Percentiles rank a stretch among this genome's conserved stretches.
Conservation (phyloP, 176 grass and related monocot species). For the Rhipidocladum racemiflorum region DNA sequence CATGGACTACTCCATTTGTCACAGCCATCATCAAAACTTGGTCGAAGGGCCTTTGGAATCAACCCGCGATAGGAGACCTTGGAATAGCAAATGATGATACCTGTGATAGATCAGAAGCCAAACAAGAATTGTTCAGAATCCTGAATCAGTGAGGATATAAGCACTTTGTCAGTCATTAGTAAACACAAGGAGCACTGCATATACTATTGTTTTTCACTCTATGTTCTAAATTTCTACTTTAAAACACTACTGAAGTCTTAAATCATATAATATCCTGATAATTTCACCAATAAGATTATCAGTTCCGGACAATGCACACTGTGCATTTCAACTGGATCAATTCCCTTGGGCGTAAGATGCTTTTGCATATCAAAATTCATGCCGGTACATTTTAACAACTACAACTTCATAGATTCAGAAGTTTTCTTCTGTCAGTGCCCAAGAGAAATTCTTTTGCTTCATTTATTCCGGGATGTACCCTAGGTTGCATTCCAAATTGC, state of each 20-base stretch:
- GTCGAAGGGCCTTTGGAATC: background rate
- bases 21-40: constrained; percentile 24
- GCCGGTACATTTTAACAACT: no score
- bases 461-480: background rate
- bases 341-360: no score
- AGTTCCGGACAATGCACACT: background rate
- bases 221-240: background rate
- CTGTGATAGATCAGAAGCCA: background rate
- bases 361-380: no score
- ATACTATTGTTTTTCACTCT: background rate
- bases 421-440: background rate
- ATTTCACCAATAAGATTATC: background rate
- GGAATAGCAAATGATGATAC: background rate
- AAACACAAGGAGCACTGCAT: background rate
- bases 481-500: no score
- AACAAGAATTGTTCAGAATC: background rate
- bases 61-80: background rate
- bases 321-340: no score
- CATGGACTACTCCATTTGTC: constrained; percentile 21
- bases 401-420: background rate
- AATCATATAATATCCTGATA: background rate
- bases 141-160: background rate
- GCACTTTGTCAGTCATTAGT: background rate
- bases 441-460: background rate
- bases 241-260: background rate